phyloP scores from a whole-genome alignment of 2,329 filamentous ascomycete genomes.

The Alternaria brassicae region DNA sequence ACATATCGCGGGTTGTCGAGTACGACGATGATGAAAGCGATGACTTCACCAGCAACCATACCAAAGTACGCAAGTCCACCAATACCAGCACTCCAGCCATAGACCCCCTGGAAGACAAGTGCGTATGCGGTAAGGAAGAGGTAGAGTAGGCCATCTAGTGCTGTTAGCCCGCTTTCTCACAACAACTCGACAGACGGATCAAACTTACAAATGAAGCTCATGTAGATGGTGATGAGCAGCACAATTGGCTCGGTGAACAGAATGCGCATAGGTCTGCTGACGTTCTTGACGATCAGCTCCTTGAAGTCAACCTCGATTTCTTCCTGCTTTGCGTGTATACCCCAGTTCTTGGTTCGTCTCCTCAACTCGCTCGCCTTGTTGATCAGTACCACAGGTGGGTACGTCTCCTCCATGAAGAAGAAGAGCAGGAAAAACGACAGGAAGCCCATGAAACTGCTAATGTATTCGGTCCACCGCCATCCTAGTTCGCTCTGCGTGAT shows the following conservation, averaged over 20 bases:
- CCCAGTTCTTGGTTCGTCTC: constrained; percentile 65
- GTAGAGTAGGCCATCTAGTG: constrained; percentile 76
- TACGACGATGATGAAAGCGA: constrained; percentile 71
- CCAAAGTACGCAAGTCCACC: constrained; percentile 85
- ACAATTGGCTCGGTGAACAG: constrained; percentile 60
- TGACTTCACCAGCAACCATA: constrained; percentile 75
- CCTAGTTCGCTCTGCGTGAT: constrained; percentile 58
- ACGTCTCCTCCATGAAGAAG: constrained; percentile 64
- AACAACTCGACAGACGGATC: not conserved
- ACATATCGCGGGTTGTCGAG: constrained; percentile 71
- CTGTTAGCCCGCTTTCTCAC: constrained; percentile 2
- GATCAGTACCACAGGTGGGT: constrained; percentile 65
- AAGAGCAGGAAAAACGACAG: constrained; percentile 56
- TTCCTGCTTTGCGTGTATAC: constrained; percentile 66
- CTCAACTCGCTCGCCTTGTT: constrained; percentile 63
- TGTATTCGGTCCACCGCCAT: constrained; percentile 64
- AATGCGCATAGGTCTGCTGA: constrained; percentile 59
- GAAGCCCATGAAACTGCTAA: constrained; percentile 65
- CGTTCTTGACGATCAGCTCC: constrained; percentile 60
- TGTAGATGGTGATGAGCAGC: constrained; percentile 56
- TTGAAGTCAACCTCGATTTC: constrained; percentile 61
- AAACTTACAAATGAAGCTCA: constrained; percentile 49
- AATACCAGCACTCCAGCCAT: constrained; percentile 73
- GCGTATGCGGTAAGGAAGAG: constrained; percentile 83
- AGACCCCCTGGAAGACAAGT: constrained; percentile 75